Evolutionary conservation across 208 protist species (phyloP).

Genomic region (Angomonas desouzai): DNA sequence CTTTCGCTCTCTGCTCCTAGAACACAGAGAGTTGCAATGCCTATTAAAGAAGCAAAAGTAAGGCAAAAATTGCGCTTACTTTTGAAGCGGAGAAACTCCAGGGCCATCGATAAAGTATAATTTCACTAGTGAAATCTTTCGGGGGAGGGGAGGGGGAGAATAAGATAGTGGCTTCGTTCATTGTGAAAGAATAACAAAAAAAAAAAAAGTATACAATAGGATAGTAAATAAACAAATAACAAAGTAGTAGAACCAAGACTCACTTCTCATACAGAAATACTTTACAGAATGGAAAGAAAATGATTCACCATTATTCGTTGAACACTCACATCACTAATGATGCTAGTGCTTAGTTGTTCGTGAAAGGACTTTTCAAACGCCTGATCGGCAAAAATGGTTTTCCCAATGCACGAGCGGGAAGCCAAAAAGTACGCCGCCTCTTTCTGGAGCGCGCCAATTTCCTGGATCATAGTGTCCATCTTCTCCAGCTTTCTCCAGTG

Average conservation of each 20-base stretch:
- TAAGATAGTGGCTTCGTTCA: no score
- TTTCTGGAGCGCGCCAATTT: slow-evolving; percentile 26
- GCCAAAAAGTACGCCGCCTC: slow-evolving; percentile 32
- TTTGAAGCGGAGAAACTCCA: slow-evolving; percentile 9
- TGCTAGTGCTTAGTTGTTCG: slow-evolving; percentile 25
- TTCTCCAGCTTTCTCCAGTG: slow-evolving; percentile 59
- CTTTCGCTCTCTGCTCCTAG: slow-evolving; percentile 15
- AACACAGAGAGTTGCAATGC: slow-evolving; percentile 11
- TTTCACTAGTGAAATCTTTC: slow-evolving; percentile 3
- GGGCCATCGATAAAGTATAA: not conserved
- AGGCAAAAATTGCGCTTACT: not conserved
- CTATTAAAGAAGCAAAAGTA: slow-evolving; percentile 8
- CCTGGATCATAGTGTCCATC: slow-evolving; percentile 33
- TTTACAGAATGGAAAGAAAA: slow-evolving; percentile 22
- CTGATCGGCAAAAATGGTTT: slow-evolving; percentile 18
- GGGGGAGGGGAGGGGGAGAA: slow-evolving; percentile 4
- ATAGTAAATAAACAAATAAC: slow-evolving; percentile 14
- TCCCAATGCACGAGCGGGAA: slow-evolving; percentile 22
- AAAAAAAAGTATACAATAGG: not conserved
- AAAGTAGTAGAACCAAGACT: slow-evolving; percentile 19
- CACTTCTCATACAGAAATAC: slow-evolving; percentile 15
- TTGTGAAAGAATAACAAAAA: slow-evolving; percentile 10
- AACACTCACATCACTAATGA: slow-evolving; percentile 23
- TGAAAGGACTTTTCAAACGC: slow-evolving; percentile 31
- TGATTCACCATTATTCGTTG: slow-evolving; percentile 34